Evolutionary conservation across 2,329 filamentous ascomycete genomes (phyloP).

Genomic region (Chaetomiaceae sp.): DNA sequence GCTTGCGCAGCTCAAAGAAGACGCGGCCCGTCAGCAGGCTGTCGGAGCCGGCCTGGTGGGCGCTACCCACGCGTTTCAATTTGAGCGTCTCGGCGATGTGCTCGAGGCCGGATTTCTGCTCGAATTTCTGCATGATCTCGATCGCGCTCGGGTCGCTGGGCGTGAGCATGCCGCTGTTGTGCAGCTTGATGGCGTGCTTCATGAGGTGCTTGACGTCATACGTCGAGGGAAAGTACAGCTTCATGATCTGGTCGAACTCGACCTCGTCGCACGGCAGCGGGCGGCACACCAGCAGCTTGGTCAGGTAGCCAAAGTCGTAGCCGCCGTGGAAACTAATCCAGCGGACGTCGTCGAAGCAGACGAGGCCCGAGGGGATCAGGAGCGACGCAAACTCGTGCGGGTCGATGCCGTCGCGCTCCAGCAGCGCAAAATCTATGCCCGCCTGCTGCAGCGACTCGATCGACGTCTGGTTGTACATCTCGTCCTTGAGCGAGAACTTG

Average conservation of each 20-base stretch:
- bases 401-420: constrained; percentile 86
- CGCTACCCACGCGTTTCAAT: constrained; percentile 79
- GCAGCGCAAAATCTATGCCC: constrained; percentile 84
- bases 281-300: constrained; percentile 83
- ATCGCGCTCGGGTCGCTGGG: constrained; percentile 60
- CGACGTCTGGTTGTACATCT: constrained; percentile 97
- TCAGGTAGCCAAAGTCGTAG: constrained; percentile 96
- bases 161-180: constrained; percentile 58
- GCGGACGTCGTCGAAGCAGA: constrained; percentile 79
- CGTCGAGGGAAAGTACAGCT: constrained; percentile 86
- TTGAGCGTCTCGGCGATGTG: constrained; percentile 91
- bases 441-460: constrained; percentile 87
- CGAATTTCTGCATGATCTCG: constrained; percentile 78
- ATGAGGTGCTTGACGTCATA: constrained; percentile 98
- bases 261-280: constrained; percentile 83
- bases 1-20: constrained; percentile 88
- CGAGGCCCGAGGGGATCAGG: constrained; percentile 86
- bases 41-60: constrained; percentile 91
- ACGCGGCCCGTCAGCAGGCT: constrained; percentile 89
- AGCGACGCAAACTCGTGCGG: constrained; percentile 83
- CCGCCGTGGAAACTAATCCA: constrained; percentile 98
- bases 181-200: constrained; percentile 75
- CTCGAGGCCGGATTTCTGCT: constrained; percentile 86
- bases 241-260: constrained; percentile 83
- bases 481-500: constrained; percentile 85